These are phyloP conservation scores for Agaricus sinodeliciosus DNA, from an alignment of 768 basidiomycete species.

Conservation along the genomic window DNA sequence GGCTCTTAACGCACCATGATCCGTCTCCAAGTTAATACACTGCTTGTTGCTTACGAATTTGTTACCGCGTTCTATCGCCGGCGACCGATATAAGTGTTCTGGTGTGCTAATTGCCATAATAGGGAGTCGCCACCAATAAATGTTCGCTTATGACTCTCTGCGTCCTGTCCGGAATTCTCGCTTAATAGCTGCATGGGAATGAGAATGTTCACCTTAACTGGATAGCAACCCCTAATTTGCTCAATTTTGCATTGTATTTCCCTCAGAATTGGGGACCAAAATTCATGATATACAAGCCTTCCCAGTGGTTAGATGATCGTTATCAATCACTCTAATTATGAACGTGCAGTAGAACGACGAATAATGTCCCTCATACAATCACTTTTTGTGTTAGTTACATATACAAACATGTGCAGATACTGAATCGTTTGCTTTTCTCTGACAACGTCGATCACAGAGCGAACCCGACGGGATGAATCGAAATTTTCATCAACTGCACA, in stretches of 20 bases:
- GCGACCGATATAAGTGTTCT: neutral
- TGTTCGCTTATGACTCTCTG: conserved; percentile 6
- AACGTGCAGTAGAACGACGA: neutral
- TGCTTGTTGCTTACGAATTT: neutral
- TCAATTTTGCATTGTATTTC: neutral
- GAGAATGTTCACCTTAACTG: neutral
- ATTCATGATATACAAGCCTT: neutral
- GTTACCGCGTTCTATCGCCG: conserved; percentile 9
- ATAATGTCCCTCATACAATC: neutral
- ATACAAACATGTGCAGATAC: neutral
- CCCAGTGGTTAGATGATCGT: neutral
- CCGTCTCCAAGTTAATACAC: neutral
- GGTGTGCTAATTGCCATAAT: neutral
- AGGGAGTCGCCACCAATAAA: neutral
- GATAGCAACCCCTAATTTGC: neutral
- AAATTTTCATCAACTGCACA: conserved; percentile 11
- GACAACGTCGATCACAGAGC: conserved; percentile 3
- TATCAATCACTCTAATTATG: neutral
- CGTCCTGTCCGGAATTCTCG: conserved; percentile 9
- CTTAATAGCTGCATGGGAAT: conserved; percentile 6
- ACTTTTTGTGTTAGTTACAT: neutral
- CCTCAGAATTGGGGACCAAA: neutral
- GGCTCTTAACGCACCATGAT: neutral
- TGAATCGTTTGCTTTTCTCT: neutral
- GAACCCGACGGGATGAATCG: conserved; percentile 1